Percentiles rank a stretch among this genome's conserved stretches.
Conservation (phyloP, 495 filamentous ascomycete species). For the Cercophora newfieldiana region DNA sequence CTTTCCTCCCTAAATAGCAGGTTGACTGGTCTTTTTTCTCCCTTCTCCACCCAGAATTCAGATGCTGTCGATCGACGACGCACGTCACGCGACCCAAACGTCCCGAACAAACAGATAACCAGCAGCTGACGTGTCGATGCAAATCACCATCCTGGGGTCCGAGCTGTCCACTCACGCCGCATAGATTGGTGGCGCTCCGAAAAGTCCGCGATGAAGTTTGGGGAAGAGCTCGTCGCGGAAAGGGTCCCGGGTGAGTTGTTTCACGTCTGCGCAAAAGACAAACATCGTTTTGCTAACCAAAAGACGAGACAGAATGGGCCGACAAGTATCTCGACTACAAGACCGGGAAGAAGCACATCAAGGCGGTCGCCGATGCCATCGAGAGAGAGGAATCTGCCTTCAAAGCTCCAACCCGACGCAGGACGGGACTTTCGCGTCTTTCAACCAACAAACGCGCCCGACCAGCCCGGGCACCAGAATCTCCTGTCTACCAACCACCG, state of each 20-base stretch:
- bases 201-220: constrained; percentile 4
- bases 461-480: not conserved
- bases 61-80: not conserved
- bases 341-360: constrained; percentile 88
- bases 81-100: not conserved
- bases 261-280: not conserved
- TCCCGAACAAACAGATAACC: not conserved
- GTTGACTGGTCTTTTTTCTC: not conserved
- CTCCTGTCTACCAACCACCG: not conserved
- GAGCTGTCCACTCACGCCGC: not conserved
- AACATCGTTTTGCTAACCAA: not conserved
- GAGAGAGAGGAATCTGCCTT: constrained; percentile 45
- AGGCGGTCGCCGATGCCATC: constrained; percentile 69
- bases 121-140: not conserved
- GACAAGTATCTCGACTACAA: constrained; percentile 93
- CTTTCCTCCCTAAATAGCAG: not conserved
- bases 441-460: not conserved
- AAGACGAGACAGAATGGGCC: constrained; percentile 66
- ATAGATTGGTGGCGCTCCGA: too few relatives aligned
- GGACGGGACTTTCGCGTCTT: not conserved
- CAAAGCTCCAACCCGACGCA: not conserved
- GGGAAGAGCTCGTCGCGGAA: constrained; percentile 10
- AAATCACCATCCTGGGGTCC: not conserved
- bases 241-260: constrained; percentile 9
- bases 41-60: not conserved